Conservation (phyloP, 495 filamentous ascomycete species). For the Penicillium cosmopolitanum region DNA sequence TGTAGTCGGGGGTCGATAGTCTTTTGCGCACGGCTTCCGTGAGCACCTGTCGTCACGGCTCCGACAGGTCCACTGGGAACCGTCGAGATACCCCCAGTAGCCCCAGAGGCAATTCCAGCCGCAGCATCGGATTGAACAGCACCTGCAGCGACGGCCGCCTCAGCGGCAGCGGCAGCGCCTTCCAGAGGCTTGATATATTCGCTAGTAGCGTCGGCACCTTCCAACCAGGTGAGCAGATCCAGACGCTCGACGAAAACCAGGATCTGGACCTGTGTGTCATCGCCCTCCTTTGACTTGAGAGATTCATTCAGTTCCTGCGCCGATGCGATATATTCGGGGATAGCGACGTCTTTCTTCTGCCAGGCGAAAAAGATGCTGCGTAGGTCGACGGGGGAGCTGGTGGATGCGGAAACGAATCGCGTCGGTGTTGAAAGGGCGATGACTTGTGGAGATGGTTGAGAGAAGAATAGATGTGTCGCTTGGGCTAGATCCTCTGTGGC, state of each 20-base stretch:
- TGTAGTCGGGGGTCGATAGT: constrained; percentile 77
- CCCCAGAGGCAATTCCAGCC: constrained; percentile 48
- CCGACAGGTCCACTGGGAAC: constrained; percentile 52
- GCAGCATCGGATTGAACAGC: constrained; percentile 41
- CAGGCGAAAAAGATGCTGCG: constrained; percentile 95
- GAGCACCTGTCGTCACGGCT: constrained; percentile 56
- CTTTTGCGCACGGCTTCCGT: constrained; percentile 51
- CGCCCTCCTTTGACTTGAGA: constrained; percentile 59
- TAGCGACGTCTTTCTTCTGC: constrained; percentile 84
- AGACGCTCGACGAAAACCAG: constrained; percentile 87
- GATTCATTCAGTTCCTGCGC: constrained; percentile 81
- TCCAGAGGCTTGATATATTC: constrained; percentile 89
- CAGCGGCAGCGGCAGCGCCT: constrained; percentile 58
- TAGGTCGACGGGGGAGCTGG: constrained; percentile 74
- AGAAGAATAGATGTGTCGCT: constrained; percentile 84
- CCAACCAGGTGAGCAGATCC: constrained; percentile 89
- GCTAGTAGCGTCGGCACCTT: constrained; percentile 83
- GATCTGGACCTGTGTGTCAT: constrained; percentile 66
- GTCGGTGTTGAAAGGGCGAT: constrained; percentile 77
- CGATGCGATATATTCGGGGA: constrained; percentile 85
- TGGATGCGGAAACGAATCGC: constrained; percentile 72
- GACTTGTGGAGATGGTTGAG: constrained; percentile 60
- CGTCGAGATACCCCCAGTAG: constrained; percentile 41
- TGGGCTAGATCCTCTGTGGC: constrained; percentile 64
- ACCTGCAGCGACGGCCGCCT: constrained; percentile 47